Evolutionary conservation across 2,329 filamentous ascomycete genomes (phyloP).

Genomic region (Ceratocystis albifundus): DNA sequence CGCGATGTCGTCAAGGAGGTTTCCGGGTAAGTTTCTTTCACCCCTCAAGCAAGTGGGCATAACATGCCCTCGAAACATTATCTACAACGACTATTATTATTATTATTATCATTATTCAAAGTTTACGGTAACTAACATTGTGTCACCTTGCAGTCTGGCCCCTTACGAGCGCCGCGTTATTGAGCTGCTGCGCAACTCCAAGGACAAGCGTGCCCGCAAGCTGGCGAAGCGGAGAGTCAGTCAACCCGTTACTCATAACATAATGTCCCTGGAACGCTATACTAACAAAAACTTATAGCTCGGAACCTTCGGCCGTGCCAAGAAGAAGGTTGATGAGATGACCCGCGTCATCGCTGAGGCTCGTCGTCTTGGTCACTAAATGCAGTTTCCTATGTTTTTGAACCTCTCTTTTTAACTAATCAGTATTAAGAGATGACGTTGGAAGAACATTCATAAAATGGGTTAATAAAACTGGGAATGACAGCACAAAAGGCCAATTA

Average conservation of each 20-base stretch:
- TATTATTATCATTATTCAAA: no score
- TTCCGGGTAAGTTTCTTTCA: slow-evolving; percentile 57
- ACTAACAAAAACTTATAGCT: slow-evolving; percentile 46
- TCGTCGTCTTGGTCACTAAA: slow-evolving; percentile 55
- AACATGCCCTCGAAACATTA: neutral
- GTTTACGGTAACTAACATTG: neutral
- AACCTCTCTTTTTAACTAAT: slow-evolving; percentile 1
- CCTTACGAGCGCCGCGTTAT: slow-evolving; percentile 98
- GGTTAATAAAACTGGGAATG: slow-evolving; percentile 21
- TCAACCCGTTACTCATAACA: slow-evolving; percentile 26
- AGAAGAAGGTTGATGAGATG: slow-evolving; percentile 99
- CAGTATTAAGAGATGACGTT: slow-evolving; percentile 3
- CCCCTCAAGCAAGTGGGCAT: neutral
- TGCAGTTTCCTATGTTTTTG: slow-evolving; percentile 19
- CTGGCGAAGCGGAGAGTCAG: slow-evolving; percentile 97
- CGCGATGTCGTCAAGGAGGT: slow-evolving; percentile 98
- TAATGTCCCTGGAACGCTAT: neutral
- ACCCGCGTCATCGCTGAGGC: slow-evolving; percentile 95
- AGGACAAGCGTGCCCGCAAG: slow-evolving; percentile 98
- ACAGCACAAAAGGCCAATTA: slow-evolving; percentile 22
- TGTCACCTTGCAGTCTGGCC: slow-evolving; percentile 50
- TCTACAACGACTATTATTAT: neutral
- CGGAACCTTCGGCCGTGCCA: slow-evolving; percentile 96
- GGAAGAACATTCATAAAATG: slow-evolving; percentile 15
- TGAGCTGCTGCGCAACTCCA: slow-evolving; percentile 96